Percentiles rank a stretch among this genome's conserved stretches.
Evolutionary conservation across 495 filamentous ascomycete genomes (phyloP).

Genomic region (Xeromyces bisporus): DNA sequence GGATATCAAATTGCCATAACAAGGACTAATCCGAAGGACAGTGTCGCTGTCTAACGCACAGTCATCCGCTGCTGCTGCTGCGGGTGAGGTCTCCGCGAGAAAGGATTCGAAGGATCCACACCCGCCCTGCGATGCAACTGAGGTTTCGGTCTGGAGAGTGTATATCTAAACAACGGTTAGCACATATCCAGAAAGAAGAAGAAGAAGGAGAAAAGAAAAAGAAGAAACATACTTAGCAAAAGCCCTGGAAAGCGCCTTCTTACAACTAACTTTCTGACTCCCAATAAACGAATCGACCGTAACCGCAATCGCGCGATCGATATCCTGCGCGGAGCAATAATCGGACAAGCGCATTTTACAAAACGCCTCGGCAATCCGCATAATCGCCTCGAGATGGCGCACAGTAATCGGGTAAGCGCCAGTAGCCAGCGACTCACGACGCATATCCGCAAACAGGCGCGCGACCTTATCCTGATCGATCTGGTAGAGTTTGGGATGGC

Average conservation of each 20-base stretch:
- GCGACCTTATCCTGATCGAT: conserved; percentile 98
- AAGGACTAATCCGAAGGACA: too few species aligned
- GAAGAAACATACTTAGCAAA: conserved; percentile 79
- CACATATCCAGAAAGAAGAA: background rate
- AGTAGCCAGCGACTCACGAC: conserved; percentile 76
- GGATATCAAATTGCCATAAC: too few species aligned
- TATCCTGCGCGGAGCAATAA: conserved; percentile 75
- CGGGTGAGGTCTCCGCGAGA: conserved; percentile 1
- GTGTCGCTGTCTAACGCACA: too few species aligned
- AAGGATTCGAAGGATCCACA: conserved; percentile 20
- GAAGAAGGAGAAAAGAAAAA: background rate
- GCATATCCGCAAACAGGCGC: conserved; percentile 88
- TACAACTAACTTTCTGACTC: conserved; percentile 92
- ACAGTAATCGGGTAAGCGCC: conserved; percentile 98
- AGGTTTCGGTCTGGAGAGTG: conserved; percentile 28
- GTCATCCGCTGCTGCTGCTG: conserved; percentile 6
- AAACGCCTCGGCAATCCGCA: conserved; percentile 83
- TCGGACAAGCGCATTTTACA: conserved; percentile 92
- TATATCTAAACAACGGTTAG: conserved; percentile 22
- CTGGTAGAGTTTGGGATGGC: conserved; percentile 84
- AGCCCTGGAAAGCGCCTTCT: conserved; percentile 87
- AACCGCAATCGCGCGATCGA: conserved; percentile 93
- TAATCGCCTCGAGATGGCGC: conserved; percentile 92
- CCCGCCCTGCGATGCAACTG: conserved; percentile 29
- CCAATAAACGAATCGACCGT: conserved; percentile 93